Conservation (phyloP, 2,329 filamentous ascomycete species). For the Xylaria sp. region DNA sequence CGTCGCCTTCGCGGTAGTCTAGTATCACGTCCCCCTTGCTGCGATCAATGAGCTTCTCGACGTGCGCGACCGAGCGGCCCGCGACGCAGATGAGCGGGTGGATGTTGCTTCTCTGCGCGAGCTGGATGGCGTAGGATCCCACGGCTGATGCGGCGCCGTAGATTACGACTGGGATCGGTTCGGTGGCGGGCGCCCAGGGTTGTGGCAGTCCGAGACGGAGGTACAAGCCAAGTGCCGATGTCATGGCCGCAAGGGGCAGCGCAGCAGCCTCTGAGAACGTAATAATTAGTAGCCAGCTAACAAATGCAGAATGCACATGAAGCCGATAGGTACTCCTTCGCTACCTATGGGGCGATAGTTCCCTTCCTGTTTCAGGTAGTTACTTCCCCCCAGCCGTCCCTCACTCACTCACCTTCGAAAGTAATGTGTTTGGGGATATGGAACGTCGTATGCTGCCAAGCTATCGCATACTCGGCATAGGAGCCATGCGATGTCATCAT, state of each 20-base stretch:
- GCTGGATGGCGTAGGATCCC: slow-evolving; percentile 63
- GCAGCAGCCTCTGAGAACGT: slow-evolving; percentile 56
- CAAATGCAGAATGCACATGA: too few relatives aligned
- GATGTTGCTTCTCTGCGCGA: slow-evolving; percentile 60
- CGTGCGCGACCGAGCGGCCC: slow-evolving; percentile 56
- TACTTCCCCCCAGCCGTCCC: background rate
- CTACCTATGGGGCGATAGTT: too few relatives aligned
- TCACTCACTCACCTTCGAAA: slow-evolving; percentile 51
- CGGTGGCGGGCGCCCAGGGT: slow-evolving; percentile 51
- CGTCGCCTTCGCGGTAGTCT: slow-evolving; percentile 65
- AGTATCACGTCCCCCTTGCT: slow-evolving; percentile 62
- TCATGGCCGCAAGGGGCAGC: slow-evolving; percentile 61
- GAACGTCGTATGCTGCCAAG: slow-evolving; percentile 61
- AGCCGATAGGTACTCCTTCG: background rate
- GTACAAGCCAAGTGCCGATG: slow-evolving; percentile 58
- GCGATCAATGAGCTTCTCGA: slow-evolving; percentile 57
- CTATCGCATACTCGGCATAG: slow-evolving; percentile 67
- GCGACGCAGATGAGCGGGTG: slow-evolving; percentile 67
- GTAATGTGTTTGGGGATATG: slow-evolving; percentile 54
- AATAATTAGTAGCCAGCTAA: slow-evolving; percentile 7
- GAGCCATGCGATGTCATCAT: slow-evolving; percentile 58
- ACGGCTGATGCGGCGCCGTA: slow-evolving; percentile 64
- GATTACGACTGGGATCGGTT: slow-evolving; percentile 49
- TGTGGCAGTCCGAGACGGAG: slow-evolving; percentile 52
- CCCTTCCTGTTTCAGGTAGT: background rate